phyloP scores from a whole-genome alignment of 805 yeast genomes.

The Brettanomyces naardenensis region DNA sequence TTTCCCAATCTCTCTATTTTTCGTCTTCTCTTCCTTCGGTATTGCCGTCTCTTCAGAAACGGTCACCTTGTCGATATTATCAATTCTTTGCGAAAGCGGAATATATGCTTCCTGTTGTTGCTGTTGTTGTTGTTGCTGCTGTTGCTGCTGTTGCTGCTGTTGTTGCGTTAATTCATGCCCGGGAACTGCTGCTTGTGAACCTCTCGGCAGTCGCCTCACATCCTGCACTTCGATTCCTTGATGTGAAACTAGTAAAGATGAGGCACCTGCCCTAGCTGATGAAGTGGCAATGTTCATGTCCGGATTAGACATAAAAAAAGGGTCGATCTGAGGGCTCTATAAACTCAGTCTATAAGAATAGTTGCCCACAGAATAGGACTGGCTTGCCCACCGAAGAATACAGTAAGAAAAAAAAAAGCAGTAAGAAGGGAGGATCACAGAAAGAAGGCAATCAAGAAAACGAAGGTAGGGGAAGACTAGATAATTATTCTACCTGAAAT shows the following conservation, averaged over 20 bases:
- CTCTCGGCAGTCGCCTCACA: neutral
- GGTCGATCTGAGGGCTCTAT: neutral
- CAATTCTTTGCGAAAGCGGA: neutral
- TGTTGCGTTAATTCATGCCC: too few relatives aligned
- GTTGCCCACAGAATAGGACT: too few relatives aligned
- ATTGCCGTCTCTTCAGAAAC: constrained; percentile 1
- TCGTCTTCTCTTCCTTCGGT: neutral
- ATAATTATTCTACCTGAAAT: too few relatives aligned
- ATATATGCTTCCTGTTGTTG: neutral
- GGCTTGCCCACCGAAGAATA: too few relatives aligned
- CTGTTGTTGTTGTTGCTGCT: too few relatives aligned
- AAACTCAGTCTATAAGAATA: neutral
- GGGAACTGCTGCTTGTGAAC: too few relatives aligned
- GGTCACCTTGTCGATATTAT: neutral
- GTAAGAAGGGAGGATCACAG: too few relatives aligned
- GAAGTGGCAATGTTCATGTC: neutral
- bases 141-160: too few relatives aligned
- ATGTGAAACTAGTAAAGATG: neutral
- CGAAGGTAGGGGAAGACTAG: too few relatives aligned
- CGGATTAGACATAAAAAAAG: neutral
- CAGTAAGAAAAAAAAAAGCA: too few relatives aligned
- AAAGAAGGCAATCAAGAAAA: too few relatives aligned
- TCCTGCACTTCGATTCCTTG: neutral
- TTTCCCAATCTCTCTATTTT: constrained; percentile 39
- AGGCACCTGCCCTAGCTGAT: neutral